Evolutionary conservation across 192 early-diverging fungal species (phyloP).

Genomic region (Coemansia sp.): DNA sequence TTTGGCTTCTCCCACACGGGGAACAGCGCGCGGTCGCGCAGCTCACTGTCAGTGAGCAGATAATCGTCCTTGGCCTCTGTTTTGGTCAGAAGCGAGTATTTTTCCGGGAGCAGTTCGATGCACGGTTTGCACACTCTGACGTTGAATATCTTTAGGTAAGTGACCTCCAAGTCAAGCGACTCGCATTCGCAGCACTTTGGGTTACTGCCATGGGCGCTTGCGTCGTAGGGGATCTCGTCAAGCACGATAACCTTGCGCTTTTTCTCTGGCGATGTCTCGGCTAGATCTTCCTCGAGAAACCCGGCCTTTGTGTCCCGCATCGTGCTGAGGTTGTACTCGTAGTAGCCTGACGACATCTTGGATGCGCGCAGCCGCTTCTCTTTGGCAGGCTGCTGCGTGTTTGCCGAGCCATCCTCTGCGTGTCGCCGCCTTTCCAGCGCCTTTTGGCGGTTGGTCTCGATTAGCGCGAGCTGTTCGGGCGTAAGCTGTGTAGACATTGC

Average conservation of each 20-base stretch:
- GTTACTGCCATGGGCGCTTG: constrained; percentile 59
- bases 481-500: constrained; percentile 43
- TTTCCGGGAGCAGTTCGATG: constrained; percentile 74
- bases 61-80: constrained; percentile 96
- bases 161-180: constrained; percentile 80
- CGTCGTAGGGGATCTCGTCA: constrained; percentile 20
- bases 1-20: constrained; percentile 89
- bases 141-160: constrained; percentile 72
- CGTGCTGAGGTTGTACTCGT: constrained; percentile 86
- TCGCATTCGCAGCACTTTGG: constrained; percentile 84
- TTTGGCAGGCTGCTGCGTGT: neutral
- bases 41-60: constrained; percentile 92
- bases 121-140: constrained; percentile 78
- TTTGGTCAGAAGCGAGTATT: constrained; percentile 93
- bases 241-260: constrained; percentile 15
- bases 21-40: constrained; percentile 76
- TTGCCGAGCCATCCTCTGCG: neutral
- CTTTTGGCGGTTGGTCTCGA: constrained; percentile 54
- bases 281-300: constrained; percentile 71
- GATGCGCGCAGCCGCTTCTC: constrained; percentile 23
- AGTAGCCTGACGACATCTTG: constrained; percentile 53
- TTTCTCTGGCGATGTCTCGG: constrained; percentile 30
- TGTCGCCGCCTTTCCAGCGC: constrained; percentile 46
- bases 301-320: constrained; percentile 89
- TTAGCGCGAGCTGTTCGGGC: constrained; percentile 46